These are phyloP conservation scores for Citrus unshiu DNA, from an alignment of 345 rosid species.

Conservation along the genomic window DNA sequence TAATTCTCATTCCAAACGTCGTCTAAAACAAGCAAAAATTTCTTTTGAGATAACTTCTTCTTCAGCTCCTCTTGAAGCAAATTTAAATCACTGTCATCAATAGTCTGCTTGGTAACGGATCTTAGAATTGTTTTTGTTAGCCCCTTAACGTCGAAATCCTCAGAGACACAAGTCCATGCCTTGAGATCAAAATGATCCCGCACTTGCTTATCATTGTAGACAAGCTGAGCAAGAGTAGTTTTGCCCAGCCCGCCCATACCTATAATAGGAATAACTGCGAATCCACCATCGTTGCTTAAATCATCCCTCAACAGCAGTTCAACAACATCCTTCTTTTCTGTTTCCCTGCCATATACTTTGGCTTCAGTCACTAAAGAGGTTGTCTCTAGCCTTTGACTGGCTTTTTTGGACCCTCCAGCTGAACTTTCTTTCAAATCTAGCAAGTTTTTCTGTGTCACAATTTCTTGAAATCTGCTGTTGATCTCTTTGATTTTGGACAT, in stretches of 20 bases:
- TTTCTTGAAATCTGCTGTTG: not conserved
- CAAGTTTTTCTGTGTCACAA: not conserved
- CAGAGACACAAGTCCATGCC: constrained; percentile 15
- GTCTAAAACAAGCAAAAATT: constrained; percentile 18
- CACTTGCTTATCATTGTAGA: not conserved
- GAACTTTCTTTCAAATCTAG: not conserved
- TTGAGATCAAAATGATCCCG: not conserved
- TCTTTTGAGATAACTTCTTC: not conserved
- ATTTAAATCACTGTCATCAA: rapidly evolving
- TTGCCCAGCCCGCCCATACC: constrained; percentile 24
- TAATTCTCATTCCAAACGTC: constrained; percentile 19
- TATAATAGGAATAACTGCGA: constrained; percentile 11
- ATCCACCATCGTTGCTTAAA: not conserved
- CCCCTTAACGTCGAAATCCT: not conserved
- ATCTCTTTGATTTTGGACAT: not conserved
- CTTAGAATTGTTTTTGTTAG: not conserved
- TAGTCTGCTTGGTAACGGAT: rapidly evolving
- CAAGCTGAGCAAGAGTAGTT: constrained; percentile 20
- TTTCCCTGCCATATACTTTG: constrained; percentile 17
- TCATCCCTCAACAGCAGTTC: not conserved
- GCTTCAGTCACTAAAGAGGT: constrained; percentile 7
- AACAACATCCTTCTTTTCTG: constrained; percentile 2
- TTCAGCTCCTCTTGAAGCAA: not conserved
- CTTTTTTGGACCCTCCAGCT: too few species aligned
- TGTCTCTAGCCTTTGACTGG: rapidly evolving